Evolutionary conservation across 495 filamentous ascomycete genomes (phyloP), one percentile per base, ranked within the genome.

Genomic region (Sporormia fimetaria): DNA sequence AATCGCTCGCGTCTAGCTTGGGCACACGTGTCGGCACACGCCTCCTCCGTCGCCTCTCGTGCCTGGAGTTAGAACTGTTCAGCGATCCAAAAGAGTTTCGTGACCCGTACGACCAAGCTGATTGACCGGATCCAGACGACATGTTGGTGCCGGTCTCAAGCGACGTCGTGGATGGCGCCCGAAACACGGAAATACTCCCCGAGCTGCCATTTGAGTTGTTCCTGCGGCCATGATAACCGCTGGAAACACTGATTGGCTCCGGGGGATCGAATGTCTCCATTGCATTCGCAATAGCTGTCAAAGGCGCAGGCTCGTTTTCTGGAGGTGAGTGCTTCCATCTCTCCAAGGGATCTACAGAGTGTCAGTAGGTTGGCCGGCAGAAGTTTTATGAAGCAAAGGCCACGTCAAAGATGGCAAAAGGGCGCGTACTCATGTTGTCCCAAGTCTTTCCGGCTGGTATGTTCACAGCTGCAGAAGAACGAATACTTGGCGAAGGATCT

Each of bases 311-410:
- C 76, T 90, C 84, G 67, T 88, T 71, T 65, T 90, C 83, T 14
- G 84, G 84, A 6, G 84, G 84, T 39, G 82, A 87, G 61, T 80
- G 67, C 60, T 81, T 75, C 84, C 84, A 93, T 68, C 84, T 69
- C 61, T 92, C 83, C 33, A 92, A 59, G 8, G 84, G 84, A 45
- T 83, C 40, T 43, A 17, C n/a, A 9, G 14, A 43, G 40, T 43
- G n/a, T n/a, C n/a, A n/a, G n/a, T n/a, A n/a, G n/a, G n/a, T n/a
- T n/a, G n/a, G n/a, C n/a, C n/a, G n/a, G n/a, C n/a, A n/a, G n/a
- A n/a, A n/a, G n/a, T n/a, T n/a, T n/a, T n/a, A n/a, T n/a, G n/a
- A n/a, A n/a, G n/a, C n/a, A n/a, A n/a, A n/a, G n/a, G n/a, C n/a
- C n/a, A n/a, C n/a, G n/a, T n/a, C n/a, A n/a, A n/a, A n/a, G n/a